A percentile compares a stretch with the other conserved stretches of the same genome.
phyloP scores from a whole-genome alignment of 371 early-diverging fungal genomes.

The Basidiobolus meristosporus region DNA sequence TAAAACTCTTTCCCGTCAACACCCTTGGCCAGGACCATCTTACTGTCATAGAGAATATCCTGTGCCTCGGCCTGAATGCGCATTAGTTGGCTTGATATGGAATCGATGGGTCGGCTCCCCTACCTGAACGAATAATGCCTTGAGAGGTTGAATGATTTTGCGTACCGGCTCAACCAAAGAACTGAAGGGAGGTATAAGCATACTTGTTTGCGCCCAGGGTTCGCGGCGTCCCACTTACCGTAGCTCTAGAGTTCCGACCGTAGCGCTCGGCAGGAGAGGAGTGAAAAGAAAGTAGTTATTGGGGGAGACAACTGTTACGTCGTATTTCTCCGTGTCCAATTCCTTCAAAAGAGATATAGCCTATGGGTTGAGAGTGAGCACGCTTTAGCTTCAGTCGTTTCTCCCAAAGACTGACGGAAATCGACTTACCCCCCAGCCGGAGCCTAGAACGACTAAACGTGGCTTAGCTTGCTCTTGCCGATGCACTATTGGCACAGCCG shows the following conservation, averaged over 20 bases:
- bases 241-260: slow-evolving; percentile 67
- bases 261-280: slow-evolving; percentile 53
- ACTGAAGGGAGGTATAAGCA: slow-evolving; percentile 7
- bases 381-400: background rate
- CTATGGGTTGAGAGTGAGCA: slow-evolving; percentile 5
- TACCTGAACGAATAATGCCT: slow-evolving; percentile 19
- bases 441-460: slow-evolving; percentile 52
- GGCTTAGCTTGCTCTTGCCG: slow-evolving; percentile 13
- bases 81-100: slow-evolving; percentile 7
- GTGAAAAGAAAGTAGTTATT: slow-evolving; percentile 80
- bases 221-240: slow-evolving; percentile 13
- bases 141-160: slow-evolving; percentile 24
- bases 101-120: background rate
- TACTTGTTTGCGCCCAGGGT: background rate
- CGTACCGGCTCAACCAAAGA: slow-evolving; percentile 55
- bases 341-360: slow-evolving; percentile 31
- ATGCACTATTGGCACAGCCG: background rate
- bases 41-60: slow-evolving; percentile 43
- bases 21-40: slow-evolving; percentile 25
- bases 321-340: slow-evolving; percentile 44
- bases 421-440: slow-evolving; percentile 44
- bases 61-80: slow-evolving; percentile 38
- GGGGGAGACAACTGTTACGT: slow-evolving; percentile 52
- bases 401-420: background rate
- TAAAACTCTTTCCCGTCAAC: slow-evolving; percentile 20